Percentiles rank a stretch among this genome's conserved stretches.
phyloP scores from a whole-genome alignment of 2,329 filamentous ascomycete species.

The Diaporthe citri region DNA sequence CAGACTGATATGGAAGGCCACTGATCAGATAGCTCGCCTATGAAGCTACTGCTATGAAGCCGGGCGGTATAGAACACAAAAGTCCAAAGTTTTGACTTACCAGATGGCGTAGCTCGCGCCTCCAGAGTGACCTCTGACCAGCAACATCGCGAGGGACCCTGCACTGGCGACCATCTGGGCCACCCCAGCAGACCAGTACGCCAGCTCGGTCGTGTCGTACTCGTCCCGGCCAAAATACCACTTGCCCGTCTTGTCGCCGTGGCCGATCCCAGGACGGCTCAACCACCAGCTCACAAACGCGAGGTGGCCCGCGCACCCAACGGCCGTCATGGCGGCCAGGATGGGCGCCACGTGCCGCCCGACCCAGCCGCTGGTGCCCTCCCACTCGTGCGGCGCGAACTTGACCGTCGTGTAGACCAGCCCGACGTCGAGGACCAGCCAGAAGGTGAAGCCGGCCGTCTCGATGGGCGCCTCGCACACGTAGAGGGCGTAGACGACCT shows the following conservation, averaged over 20 bases:
- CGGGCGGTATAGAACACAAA: background rate
- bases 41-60: too few relatives aligned
- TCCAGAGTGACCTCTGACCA: slow-evolving; percentile 61
- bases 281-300: slow-evolving; percentile 63
- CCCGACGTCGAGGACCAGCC: slow-evolving; percentile 63
- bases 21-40: background rate
- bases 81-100: slow-evolving; percentile 51
- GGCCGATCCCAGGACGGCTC: slow-evolving; percentile 53
- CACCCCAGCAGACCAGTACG: slow-evolving; percentile 61
- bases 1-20: background rate
- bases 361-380: slow-evolving; percentile 52
- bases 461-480: slow-evolving; percentile 60
- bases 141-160: slow-evolving; percentile 57
- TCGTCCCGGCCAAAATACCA: slow-evolving; percentile 55
- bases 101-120: slow-evolving; percentile 63
- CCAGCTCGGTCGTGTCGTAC: slow-evolving; percentile 63
- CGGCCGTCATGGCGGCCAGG: slow-evolving; percentile 51
- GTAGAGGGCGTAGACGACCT: slow-evolving; percentile 61
- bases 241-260: slow-evolving; percentile 60
- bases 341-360: slow-evolving; percentile 55
- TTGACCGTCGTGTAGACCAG: slow-evolving; percentile 61
- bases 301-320: slow-evolving; percentile 55
- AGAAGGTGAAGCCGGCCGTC: slow-evolving; percentile 57
- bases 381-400: slow-evolving; percentile 59
- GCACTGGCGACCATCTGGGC: slow-evolving; percentile 57